These are phyloP conservation scores for Leccinum angustisporum DNA, from an alignment of 1,284 basidiomycete genomes.

Conservation along the genomic window DNA sequence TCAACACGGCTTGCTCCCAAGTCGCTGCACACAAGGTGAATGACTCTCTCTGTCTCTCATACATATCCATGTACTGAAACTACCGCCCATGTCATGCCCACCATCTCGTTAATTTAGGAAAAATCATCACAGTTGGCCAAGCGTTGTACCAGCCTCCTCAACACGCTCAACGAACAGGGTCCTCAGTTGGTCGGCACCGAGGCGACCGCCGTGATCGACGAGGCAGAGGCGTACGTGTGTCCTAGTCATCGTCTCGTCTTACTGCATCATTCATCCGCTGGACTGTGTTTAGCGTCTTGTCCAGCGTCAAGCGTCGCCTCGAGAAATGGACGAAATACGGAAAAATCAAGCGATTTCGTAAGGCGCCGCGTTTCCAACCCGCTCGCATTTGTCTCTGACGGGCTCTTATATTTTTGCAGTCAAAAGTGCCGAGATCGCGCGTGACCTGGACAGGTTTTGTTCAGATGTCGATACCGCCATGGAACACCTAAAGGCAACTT, in stretches of 20 bases:
- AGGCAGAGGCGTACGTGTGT: slow-evolving; percentile 42
- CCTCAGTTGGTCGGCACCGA: slow-evolving; percentile 39
- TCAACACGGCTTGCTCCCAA: slow-evolving; percentile 42
- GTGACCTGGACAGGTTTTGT: slow-evolving; percentile 42
- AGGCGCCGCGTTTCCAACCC: slow-evolving; percentile 13
- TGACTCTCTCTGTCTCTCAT: too few relatives aligned
- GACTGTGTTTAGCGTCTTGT: slow-evolving; percentile 37
- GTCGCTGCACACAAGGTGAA: slow-evolving; percentile 47
- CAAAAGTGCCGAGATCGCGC: slow-evolving; percentile 44
- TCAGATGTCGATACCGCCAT: slow-evolving; percentile 43
- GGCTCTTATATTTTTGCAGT: slow-evolving; percentile 32
- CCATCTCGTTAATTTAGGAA: slow-evolving; percentile 30
- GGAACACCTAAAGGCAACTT: slow-evolving; percentile 40
- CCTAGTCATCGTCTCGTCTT: neutral
- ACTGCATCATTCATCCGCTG: neutral
- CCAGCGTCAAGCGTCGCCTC: slow-evolving; percentile 38
- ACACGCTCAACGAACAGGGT: slow-evolving; percentile 40
- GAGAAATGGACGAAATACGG: slow-evolving; percentile 39
- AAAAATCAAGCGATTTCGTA: slow-evolving; percentile 39
- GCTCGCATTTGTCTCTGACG: slow-evolving; percentile 6
- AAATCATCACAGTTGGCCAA: slow-evolving; percentile 41
- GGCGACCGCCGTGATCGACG: slow-evolving; percentile 41
- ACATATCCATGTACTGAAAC: slow-evolving; percentile 4
- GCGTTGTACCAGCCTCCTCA: slow-evolving; percentile 42
- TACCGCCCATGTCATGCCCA: neutral